These are phyloP conservation scores for Phlyctochytrium arcticum DNA, from an alignment of 192 early-diverging fungal species.

Conservation along the genomic window DNA sequence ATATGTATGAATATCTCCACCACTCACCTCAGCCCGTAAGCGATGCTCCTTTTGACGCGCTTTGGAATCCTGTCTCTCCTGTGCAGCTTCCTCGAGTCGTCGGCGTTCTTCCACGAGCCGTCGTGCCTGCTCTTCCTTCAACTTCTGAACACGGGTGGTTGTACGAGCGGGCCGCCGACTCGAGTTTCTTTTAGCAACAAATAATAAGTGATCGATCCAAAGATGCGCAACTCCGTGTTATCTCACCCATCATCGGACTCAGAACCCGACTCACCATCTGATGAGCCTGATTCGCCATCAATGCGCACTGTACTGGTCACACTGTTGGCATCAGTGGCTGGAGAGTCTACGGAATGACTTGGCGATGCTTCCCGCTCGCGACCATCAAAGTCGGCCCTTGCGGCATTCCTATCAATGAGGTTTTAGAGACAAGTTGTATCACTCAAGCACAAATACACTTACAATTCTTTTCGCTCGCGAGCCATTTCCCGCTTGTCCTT, in stretches of 20 bases:
- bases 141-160: constrained; percentile 11
- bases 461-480: constrained; percentile 62
- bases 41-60: constrained; percentile 29
- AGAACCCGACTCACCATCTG: background rate
- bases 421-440: background rate
- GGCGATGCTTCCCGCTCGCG: background rate
- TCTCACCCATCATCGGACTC: no score
- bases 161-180: background rate
- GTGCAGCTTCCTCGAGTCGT: constrained; percentile 39
- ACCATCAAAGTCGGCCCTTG: background rate
- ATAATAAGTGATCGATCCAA: no score
- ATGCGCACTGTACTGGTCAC: background rate
- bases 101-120: constrained; percentile 37
- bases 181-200: no score
- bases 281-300: background rate
- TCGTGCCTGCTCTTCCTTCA: constrained; percentile 22
- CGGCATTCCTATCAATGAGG: constrained; percentile 27
- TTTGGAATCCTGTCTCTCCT: constrained; percentile 19
- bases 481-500: constrained; percentile 72
- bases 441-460: constrained; percentile 24
- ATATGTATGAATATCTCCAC: background rate
- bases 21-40: background rate
- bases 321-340: no score
- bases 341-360: no score
- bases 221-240: no score